Evolutionary conservation across 2,329 filamentous ascomycete genomes (phyloP), one percentile per base, ranked within the genome.

Genomic region (Domatiomyces catenatus): DNA sequence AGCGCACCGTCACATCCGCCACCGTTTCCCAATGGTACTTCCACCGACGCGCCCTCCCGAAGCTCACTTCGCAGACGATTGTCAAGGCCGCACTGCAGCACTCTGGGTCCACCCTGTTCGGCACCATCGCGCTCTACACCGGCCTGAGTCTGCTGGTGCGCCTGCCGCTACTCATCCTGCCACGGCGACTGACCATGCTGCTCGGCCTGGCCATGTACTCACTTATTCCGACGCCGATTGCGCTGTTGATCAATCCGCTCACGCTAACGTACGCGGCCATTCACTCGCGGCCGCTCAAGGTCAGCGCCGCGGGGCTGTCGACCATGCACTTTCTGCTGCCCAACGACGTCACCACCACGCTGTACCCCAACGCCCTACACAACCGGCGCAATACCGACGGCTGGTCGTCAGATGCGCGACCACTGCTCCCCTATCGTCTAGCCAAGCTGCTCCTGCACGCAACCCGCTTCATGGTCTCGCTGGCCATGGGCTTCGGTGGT

Each of bases 1-100:
- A 98, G 65, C 82, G 92, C 52, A 83, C 86, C 19, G 92, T 89
- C 15, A 94, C 90, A 12, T 90, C 88, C 20, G 92, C 92, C 8
- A 94, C 90, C 0, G 90, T 96, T 20, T 94, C 87, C 42, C 92
- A 98, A 67, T 98, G 92, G 92, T 98, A 98, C 68, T 98, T 96
- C 67, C 90, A 96, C 67, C 86, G 92, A 55, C 84, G 93, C 60
- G 80, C 81, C 3, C 77, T 81, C 8, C 87, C 90, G 4, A 74
- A 83, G 7, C 81, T 88, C 2, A 81, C 86, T 0, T 89, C 87
- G 1, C 75, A 76, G 51, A 83, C 89, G 50, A 83, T 96, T 46
- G 87, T 96, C 22, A 74, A 79, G 54, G 90, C 89, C 5, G 90
- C 89, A 12, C 72, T 94, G 44, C 73, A 75, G 47, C 92, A 98